Base-by-base conservation (phyloP, 768 basidiomycete genomes). In the Mycena metata region DNA sequence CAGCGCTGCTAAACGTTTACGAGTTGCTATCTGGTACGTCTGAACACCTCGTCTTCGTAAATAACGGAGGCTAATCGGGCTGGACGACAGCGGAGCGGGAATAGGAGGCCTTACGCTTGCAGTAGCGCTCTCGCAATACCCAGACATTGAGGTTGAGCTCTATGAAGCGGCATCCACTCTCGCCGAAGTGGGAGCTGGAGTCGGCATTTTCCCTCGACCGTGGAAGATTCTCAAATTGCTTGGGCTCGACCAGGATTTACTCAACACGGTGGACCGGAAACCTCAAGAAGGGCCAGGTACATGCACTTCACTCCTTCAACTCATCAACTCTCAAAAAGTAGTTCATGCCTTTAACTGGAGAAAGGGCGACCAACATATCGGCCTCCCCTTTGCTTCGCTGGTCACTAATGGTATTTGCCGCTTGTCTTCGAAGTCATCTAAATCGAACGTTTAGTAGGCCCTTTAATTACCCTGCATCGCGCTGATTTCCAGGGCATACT, bases 401-500 rank as follows among this genome's bases (percentile, higher is more conserved):
- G 76, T 85, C 45, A 87, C 89, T 0, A 85, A 89, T 75, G 91
- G 91, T 89, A 66, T 30, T 79, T 74, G 17, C 36, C 45, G 16
- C 35, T 56, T 52, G 35, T 54, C 49, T 52, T 42, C 45, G 36
- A 35, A 26, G 23, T 57, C 51, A 30, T 69, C 50, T 30, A 30
- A 50, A 60, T 52, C 55, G 35, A 43, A 60, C 30, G 51, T 56
- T 23, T 54, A n/a, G 45, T 73, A 89, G 88, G 88, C n/a, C 77
- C 78, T 63, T 60, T 88, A 67, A 80, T 88, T 69, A 76, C 78
- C 65, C 82, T 93, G 69, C 91, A 91, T 76, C 88, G 92, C 17
- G 83, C 90, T 24, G 90, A 91, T 71, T 91, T 92, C 72, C 90
- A 92, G 63, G 77, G 80, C 23, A 85, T 83, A 2, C 82, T 93